These are phyloP conservation scores for Podaxis carcinomalis DNA, from an alignment of 768 basidiomycete genomes.

Conservation along the genomic window DNA sequence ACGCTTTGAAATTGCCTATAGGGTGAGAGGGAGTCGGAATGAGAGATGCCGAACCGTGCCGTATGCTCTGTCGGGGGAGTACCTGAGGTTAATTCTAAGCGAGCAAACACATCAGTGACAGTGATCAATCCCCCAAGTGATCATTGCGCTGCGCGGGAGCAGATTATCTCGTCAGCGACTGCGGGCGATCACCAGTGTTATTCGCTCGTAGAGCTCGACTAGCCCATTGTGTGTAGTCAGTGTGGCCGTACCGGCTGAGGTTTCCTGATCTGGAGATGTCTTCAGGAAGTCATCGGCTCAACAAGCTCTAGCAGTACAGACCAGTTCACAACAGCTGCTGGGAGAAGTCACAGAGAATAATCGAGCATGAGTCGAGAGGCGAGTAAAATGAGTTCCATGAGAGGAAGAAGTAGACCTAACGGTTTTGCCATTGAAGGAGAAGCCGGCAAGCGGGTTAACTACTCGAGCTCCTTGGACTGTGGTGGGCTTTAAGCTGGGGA, in stretches of 20 bases:
- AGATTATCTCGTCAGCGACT: too few relatives aligned
- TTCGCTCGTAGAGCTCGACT: too few relatives aligned
- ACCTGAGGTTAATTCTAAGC: slow-evolving; percentile 2
- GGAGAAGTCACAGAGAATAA: neutral
- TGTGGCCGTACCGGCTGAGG: neutral
- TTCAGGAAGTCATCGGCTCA: neutral
- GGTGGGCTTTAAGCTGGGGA: neutral
- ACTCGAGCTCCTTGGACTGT: neutral
- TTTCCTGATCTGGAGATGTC: neutral
- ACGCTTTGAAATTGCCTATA: too few relatives aligned
- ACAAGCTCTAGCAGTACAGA: neutral
- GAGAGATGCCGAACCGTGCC: neutral
- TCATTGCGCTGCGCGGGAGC: too few relatives aligned
- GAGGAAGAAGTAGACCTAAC: neutral
- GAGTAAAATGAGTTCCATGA: neutral
- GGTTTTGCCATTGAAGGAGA: neutral
- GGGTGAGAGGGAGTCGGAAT: neutral
- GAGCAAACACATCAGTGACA: neutral
- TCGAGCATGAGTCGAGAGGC: neutral
- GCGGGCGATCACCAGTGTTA: too few relatives aligned
- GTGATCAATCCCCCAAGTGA: too few relatives aligned
- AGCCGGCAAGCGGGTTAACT: neutral
- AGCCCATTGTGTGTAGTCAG: too few relatives aligned
- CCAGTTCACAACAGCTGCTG: neutral
- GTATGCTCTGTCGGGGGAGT: neutral